Evolutionary conservation across 805 yeast species (phyloP).

Genomic region (Debaryomyces castellii): DNA sequence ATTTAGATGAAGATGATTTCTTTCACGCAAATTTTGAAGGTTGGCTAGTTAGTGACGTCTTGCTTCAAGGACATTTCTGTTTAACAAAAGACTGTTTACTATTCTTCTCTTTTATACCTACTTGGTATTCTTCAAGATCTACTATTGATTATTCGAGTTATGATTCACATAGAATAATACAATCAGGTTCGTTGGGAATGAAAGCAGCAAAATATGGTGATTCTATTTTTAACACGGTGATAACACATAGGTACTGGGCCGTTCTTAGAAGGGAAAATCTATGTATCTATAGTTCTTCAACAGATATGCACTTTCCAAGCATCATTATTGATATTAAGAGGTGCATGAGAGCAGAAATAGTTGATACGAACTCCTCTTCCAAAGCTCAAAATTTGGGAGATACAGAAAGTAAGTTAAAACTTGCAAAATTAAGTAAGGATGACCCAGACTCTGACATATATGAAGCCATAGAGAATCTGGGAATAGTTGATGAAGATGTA

Average conservation of each 20-base stretch:
- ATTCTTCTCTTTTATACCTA: conserved; percentile 80
- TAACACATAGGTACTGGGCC: conserved; percentile 72
- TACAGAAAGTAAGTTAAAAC: not conserved
- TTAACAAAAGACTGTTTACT: conserved; percentile 63
- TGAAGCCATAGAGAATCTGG: conserved; percentile 22
- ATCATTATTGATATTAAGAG: conserved; percentile 69
- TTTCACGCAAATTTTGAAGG: conserved; percentile 64
- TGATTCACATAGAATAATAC: conserved; percentile 25
- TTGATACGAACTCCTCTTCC: conserved; percentile 17
- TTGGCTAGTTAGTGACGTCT: conserved; percentile 80
- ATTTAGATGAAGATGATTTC: conserved; percentile 53
- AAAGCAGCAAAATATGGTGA: conserved; percentile 41
- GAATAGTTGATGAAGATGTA: conserved; percentile 21
- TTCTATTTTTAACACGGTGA: conserved; percentile 28
- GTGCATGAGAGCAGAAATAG: conserved; percentile 60
- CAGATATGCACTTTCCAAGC: conserved; percentile 82
- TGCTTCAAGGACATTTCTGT: conserved; percentile 83
- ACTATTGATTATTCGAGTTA: conserved; percentile 7
- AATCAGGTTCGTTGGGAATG: conserved; percentile 38
- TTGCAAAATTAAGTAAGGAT: conserved; percentile 9
- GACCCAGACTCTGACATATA: conserved; percentile 5
- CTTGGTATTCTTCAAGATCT: conserved; percentile 14
- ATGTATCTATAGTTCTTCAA: conserved; percentile 65
- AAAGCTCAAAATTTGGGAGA: conserved; percentile 8
- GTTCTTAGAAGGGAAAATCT: conserved; percentile 68